Conservation (phyloP, 1,284 basidiomycete genomes). For the Cutaneotrichosporon daszewskae region DNA sequence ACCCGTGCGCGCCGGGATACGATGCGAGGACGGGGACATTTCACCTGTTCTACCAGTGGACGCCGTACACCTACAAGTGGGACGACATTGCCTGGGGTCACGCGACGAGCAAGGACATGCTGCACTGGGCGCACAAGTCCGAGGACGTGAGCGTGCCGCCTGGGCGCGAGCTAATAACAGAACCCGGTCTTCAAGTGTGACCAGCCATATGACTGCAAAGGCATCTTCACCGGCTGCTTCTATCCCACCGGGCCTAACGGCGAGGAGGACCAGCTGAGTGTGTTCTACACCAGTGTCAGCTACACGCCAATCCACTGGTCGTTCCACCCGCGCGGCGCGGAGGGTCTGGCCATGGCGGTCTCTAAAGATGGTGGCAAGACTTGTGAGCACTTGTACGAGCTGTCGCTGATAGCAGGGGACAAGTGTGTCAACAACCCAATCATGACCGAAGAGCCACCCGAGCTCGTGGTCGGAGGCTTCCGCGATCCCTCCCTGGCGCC, state of each 20-base stretch:
- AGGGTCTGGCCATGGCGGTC: constrained; percentile 15
- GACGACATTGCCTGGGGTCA: constrained; percentile 22
- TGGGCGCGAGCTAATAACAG: background rate
- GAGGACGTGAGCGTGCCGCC: background rate
- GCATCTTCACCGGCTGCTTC: constrained; percentile 22
- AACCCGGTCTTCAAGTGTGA: constrained; percentile 6
- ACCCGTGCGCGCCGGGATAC: constrained; percentile 20
- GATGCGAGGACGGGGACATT: constrained; percentile 14
- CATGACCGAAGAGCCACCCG: constrained; percentile 9
- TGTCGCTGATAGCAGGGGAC: constrained; percentile 10
- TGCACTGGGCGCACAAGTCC: constrained; percentile 13
- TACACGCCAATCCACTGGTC: constrained; percentile 9
- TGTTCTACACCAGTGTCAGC: constrained; percentile 14
- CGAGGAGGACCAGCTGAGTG: background rate
- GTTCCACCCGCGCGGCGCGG: constrained; percentile 11
- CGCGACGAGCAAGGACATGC: constrained; percentile 16
- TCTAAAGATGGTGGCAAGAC: constrained; percentile 17
- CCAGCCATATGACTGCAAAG: constrained; percentile 14
- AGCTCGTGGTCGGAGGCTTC: constrained; percentile 16
- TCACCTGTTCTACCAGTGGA: constrained; percentile 28
- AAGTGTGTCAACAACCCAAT: constrained; percentile 16
- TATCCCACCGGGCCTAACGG: constrained; percentile 1
- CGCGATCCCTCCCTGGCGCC: constrained; percentile 19
- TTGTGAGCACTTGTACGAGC: constrained; percentile 3
- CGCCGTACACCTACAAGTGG: constrained; percentile 15